Evolutionary conservation across 2,329 filamentous ascomycete genomes (phyloP), one percentile per base, ranked within the genome.

Genomic region (Fusarium citri): DNA sequence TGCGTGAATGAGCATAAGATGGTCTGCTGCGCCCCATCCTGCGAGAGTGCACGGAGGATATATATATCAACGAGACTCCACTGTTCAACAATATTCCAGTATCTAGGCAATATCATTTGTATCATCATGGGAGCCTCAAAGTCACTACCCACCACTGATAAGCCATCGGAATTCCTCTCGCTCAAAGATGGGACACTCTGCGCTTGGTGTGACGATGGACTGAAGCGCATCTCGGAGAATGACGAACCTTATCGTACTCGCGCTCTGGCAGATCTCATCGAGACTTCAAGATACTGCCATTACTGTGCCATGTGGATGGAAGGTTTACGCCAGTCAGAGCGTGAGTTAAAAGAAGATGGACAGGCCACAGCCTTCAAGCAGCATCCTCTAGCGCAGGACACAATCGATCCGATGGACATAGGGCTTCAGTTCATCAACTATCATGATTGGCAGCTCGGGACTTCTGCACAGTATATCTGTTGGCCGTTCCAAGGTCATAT

Each of bases 21-120:
- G 20, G 42, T 26, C 34, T 31, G 37, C 59, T 62, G 41, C 59
- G 46, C 46, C 59, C 30, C 55, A 59, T 59, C 40, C 18, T 59
- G 5, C 26, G n/a, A 12, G 6, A 63, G 34, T 37, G 34, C 10
- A 37, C 34, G 18, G 34, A n/a, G 34, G 10, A n/a, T 12, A 37
- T n/a, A 37, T 37, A 37, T 37, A 7, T 14, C 3, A 12, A 7
- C 6, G 6, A n/a, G 6, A 18, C 18, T 37, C 34, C 34, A 4
- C 18, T 7, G 6, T 37, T 37, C 3, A n/a, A n/a, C 10, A 37
- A 12, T n/a, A 7, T 11, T n/a, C 0, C 6, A n/a, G 1, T 11
- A n/a, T n/a, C n/a, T 0, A 37, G 2, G 4, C 6, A 18, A 37
- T 1, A 4, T 2, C 3, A 11, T 18, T 10, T 18, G 9, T 11